These are phyloP conservation scores for Blepharisma undulans DNA, from an alignment of 169 alveolate species.

Conservation along the genomic window DNA sequence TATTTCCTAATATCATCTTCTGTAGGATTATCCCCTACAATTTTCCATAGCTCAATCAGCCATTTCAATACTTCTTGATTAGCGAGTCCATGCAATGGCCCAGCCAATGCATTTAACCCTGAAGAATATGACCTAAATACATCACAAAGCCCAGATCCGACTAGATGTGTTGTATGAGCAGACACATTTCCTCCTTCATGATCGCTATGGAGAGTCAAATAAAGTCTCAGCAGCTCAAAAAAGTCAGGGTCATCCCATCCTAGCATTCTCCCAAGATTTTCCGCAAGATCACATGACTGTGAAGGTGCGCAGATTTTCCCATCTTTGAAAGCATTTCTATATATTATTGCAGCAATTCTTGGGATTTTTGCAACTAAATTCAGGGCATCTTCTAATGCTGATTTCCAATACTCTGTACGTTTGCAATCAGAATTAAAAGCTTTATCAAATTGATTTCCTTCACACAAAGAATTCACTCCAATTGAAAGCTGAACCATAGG, in stretches of 20 bases:
- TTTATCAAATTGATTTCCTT: constrained; percentile 81
- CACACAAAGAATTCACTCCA: constrained; percentile 89
- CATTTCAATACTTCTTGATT: constrained; percentile 94
- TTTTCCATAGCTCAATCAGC: constrained; percentile 83
- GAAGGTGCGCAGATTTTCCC: constrained; percentile 56
- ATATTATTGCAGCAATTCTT: constrained; percentile 70
- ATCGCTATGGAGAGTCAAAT: constrained; percentile 85
- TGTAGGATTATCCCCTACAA: constrained; percentile 79
- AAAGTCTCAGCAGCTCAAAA: constrained; percentile 70
- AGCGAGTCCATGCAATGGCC: constrained; percentile 97
- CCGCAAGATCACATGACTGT: constrained; percentile 78
- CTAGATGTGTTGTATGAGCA: constrained; percentile 94
- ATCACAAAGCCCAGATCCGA: constrained; percentile 93
- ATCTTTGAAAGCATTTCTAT: constrained; percentile 70
- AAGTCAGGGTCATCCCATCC: constrained; percentile 69
- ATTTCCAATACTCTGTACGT: constrained; percentile 90
- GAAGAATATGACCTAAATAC: constrained; percentile 91
- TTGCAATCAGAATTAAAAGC: constrained; percentile 59
- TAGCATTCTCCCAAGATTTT: constrained; percentile 82
- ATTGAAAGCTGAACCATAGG: constrained; percentile 94
- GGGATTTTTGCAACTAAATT: constrained; percentile 71
- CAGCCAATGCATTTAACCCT: constrained; percentile 92
- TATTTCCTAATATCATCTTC: constrained; percentile 64
- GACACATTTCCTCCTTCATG: constrained; percentile 96
- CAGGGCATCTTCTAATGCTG: constrained; percentile 86